A percentile compares a stretch with the other conserved stretches of the same genome.
Evolutionary conservation across 2,329 filamentous ascomycete genomes (phyloP).

Genomic region (Aureobasidium sp.): DNA sequence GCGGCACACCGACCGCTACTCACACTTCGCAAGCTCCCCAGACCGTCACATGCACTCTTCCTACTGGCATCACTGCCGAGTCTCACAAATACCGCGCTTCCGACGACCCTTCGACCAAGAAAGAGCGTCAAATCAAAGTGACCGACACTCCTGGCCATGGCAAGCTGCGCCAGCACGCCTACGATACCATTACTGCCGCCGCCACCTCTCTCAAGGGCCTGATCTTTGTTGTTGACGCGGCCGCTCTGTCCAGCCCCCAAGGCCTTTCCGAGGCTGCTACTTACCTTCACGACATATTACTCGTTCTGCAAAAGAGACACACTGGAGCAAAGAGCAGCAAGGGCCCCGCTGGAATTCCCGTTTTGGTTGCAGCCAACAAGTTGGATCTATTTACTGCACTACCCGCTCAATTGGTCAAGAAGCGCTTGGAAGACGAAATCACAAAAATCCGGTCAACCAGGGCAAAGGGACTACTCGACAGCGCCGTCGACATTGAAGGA

Average conservation of each 20-base stretch:
- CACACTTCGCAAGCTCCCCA: slow-evolving; percentile 57
- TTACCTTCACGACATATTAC: slow-evolving; percentile 84
- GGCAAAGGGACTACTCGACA: slow-evolving; percentile 75
- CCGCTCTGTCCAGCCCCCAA: slow-evolving; percentile 28
- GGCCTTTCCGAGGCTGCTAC: slow-evolving; percentile 64
- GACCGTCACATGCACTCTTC: slow-evolving; percentile 48
- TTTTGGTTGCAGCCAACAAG: slow-evolving; percentile 90
- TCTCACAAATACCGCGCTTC: slow-evolving; percentile 57
- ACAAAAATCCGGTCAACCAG: slow-evolving; percentile 66
- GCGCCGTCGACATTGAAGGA: slow-evolving; percentile 61
- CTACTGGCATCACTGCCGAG: slow-evolving; percentile 42
- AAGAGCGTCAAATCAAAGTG: slow-evolving; percentile 63
- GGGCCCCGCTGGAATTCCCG: slow-evolving; percentile 53
- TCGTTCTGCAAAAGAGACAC: slow-evolving; percentile 68
- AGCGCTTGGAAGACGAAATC: slow-evolving; percentile 71
- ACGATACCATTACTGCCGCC: slow-evolving; percentile 41
- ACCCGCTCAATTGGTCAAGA: slow-evolving; percentile 66
- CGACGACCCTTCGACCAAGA: slow-evolving; percentile 51
- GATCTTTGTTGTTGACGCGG: slow-evolving; percentile 81
- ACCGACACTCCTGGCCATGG: slow-evolving; percentile 92
- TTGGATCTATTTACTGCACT: slow-evolving; percentile 89
- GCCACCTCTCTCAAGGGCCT: slow-evolving; percentile 57
- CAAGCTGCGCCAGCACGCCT: slow-evolving; percentile 71
- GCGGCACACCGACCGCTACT: slow-evolving; percentile 46
- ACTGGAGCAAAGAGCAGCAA: slow-evolving; percentile 49